Evolutionary conservation across 352 stramenopile genomes (phyloP), one percentile per base, ranked within the genome.

Genomic region (Globisporangium viniferum): DNA sequence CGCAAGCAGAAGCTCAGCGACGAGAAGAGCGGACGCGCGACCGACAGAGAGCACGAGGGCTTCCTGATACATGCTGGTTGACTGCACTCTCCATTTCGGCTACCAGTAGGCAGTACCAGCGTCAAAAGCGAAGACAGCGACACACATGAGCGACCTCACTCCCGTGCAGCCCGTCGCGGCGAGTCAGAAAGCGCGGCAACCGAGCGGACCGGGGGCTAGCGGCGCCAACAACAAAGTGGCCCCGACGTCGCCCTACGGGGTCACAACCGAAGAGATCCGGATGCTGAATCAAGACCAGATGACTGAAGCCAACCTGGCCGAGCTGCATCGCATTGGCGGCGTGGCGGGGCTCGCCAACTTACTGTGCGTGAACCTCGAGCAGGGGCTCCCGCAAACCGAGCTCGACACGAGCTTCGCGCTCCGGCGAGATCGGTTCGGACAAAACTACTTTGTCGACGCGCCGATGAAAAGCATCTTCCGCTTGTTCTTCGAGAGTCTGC

Each of bases 401-500:
- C 74, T 90, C 10, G 83, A 91, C 57, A 78, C 67, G 24, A 69
- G 70, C 54, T 92, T 94, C 63, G 55, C 58, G 14, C 71, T 86
- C 35, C 81, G 87, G 9, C 73, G 75, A 6, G 80, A 86, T 24
- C 66, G 81, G 10, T 94, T 92, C 53, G 85, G 87, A 0, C 66
- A 56, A 12, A 94, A 94, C 51, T 31, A 78, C 2, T 94, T 97
- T 56, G 67, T 73, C 18, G 84, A 94, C 46, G 82, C 90, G 24
- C 86, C 92, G 2, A 91, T 93, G 73, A 96, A 95, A 39, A 80
- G 83, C 1, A 74, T 95, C 48, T 54, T 96, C 5, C 73, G 78
- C 10, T 80, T 97, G 8, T 97, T 97, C 56, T 72, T 94, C 39
- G 91, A 96, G 70, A 92, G 78, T 57, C 88, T 97, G 10, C 86